These are phyloP conservation scores for Hyaloscypha hepaticicola DNA, from an alignment of 495 filamentous ascomycete genomes.

Conservation along the genomic window DNA sequence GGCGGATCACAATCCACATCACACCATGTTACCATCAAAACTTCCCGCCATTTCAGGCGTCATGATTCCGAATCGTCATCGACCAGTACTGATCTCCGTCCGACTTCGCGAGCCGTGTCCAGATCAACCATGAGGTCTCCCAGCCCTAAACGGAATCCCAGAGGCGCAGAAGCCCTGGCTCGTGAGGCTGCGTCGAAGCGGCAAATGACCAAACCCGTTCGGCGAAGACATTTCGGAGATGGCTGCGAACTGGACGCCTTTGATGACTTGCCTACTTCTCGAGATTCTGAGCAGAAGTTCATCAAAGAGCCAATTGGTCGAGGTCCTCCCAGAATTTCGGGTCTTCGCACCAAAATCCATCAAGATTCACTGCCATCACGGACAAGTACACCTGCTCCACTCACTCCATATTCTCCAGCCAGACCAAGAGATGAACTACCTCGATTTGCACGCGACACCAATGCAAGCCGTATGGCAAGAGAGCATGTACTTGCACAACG, in stretches of 20 bases:
- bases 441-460: constrained; percentile 90
- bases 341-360: constrained; percentile 57
- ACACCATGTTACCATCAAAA: constrained; percentile 74
- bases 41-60: constrained; percentile 65
- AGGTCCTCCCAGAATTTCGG: constrained; percentile 58
- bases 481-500: constrained; percentile 74
- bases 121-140: constrained; percentile 55
- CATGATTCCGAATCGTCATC: constrained; percentile 68
- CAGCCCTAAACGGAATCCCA: constrained; percentile 44
- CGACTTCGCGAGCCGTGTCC: constrained; percentile 54
- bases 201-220: constrained; percentile 70
- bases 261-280: constrained; percentile 91
- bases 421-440: constrained; percentile 59
- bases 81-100: constrained; percentile 52
- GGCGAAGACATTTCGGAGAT: constrained; percentile 81
- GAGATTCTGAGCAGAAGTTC: constrained; percentile 74
- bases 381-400: constrained; percentile 54
- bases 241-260: constrained; percentile 89
- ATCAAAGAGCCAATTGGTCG: constrained; percentile 73
- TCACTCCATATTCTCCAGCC: constrained; percentile 54
- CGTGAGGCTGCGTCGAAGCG: constrained; percentile 60
- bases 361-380: constrained; percentile 52
- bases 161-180: constrained; percentile 46
- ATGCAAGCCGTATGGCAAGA: constrained; percentile 84
- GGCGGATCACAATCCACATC: constrained; percentile 72